Base-by-base conservation (phyloP, 331 rosid genomes). In the Rhamnella rubrinervis region DNA sequence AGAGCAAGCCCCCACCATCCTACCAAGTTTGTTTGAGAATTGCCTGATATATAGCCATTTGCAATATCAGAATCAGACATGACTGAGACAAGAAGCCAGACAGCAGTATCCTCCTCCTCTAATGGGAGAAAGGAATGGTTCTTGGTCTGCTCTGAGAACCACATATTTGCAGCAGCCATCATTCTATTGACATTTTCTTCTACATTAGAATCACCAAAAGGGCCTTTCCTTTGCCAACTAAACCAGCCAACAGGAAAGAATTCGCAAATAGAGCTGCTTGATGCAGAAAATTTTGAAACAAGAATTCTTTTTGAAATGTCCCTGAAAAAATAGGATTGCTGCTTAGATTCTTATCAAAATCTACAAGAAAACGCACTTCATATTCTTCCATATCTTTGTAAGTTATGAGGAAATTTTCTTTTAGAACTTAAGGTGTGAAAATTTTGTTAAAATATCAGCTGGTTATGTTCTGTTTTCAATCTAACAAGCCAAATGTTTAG, bases 1-100 rank as follows among this genome's bases (percentile, higher is more conserved):
- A 92, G 87, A 65, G 89, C 91, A 60, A 88, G 92, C 82, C 88
- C 85, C 97, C 98, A 90, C 71, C 68, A 74, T 74, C 83, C 78
- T 66, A 59, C 77, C 38, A 77, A 76, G 53, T 76, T 75, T 53
- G 60, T 76, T 79, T 80, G 81, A 59, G 71, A 71, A 51, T 77
- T 68, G 13, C 60, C 77, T 41, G 86, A 83, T 65, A 68, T 59
- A 59, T 61, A 68, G 65, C 80, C 68, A 52, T 65, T 40, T 58
- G 61, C 70, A 71, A 65, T 72, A 71, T 86, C 81, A 53, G 66
- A 58, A 70, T 84, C 84, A 25, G 92, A 75, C 47, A 67, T 21
- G 53, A 84, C 80, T 5, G 86, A 90, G 71, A 88, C 89, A 77
- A 93, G 85, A 76, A 90, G 84, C 85, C 92, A 93, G 67, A 88